phyloP scores from a whole-genome alignment of 2,329 filamentous ascomycete species.

The Monilinia fructigena region DNA sequence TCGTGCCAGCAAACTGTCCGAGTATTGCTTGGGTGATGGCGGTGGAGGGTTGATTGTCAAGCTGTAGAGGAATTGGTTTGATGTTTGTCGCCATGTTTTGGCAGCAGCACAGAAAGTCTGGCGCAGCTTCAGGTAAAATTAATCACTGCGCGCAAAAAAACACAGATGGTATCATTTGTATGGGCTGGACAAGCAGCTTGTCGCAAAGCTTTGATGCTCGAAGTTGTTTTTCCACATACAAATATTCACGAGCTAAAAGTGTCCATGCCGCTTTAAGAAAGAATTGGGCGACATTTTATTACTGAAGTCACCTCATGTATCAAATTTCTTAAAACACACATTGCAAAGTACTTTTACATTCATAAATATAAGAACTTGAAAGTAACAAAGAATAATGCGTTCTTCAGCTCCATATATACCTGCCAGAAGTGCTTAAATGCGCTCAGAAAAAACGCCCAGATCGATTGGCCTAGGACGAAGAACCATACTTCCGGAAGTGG shows the following conservation, averaged over 20 bases:
- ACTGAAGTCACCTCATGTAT: slow-evolving; percentile 21
- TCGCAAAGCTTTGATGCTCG: slow-evolving; percentile 24
- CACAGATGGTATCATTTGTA: slow-evolving; percentile 28
- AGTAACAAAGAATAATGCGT: slow-evolving; percentile 29
- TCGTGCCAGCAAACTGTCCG: slow-evolving; percentile 92
- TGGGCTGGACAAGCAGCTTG: slow-evolving; percentile 33
- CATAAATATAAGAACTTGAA: not conserved
- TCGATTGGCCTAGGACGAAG: slow-evolving; percentile 27
- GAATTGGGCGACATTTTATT: slow-evolving; percentile 20
- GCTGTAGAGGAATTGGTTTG: slow-evolving; percentile 98
- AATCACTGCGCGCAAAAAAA: slow-evolving; percentile 15
- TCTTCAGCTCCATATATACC: slow-evolving; percentile 36
- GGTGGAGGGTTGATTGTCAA: slow-evolving; percentile 89
- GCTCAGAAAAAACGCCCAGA: slow-evolving; percentile 32
- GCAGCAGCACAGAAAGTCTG: slow-evolving; percentile 36
- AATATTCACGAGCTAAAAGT: slow-evolving; percentile 22
- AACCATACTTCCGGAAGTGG: slow-evolving; percentile 29
- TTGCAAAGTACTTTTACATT: not conserved
- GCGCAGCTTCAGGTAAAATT: slow-evolving; percentile 30
- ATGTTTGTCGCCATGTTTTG: slow-evolving; percentile 88
- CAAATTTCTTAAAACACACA: slow-evolving; percentile 10
- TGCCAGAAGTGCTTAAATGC: slow-evolving; percentile 39
- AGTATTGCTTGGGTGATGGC: slow-evolving; percentile 87
- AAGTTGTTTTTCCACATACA: slow-evolving; percentile 16
- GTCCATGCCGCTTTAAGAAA: slow-evolving; percentile 23